These are phyloP conservation scores for Sphaerostilbella broomeana DNA, from an alignment of 2,329 filamentous ascomycete genomes.

Conservation along the genomic window DNA sequence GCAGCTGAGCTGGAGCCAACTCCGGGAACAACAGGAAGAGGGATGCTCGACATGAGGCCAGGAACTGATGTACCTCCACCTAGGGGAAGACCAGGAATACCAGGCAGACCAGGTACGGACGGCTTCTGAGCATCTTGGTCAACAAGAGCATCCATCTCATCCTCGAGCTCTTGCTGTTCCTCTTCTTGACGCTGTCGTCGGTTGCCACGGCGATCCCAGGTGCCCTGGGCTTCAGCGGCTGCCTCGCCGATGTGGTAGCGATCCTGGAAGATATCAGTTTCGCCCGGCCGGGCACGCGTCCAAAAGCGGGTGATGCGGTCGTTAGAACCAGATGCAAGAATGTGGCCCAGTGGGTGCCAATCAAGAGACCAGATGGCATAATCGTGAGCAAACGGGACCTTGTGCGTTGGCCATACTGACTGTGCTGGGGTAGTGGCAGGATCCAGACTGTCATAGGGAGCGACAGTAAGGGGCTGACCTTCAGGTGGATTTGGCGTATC, in stretches of 20 bases:
- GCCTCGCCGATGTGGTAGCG: slow-evolving; percentile 93
- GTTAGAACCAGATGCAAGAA: slow-evolving; percentile 91
- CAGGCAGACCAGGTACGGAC: slow-evolving; percentile 35
- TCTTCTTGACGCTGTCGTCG: slow-evolving; percentile 79
- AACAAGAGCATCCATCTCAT: slow-evolving; percentile 85
- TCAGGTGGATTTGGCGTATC: slow-evolving; percentile 85
- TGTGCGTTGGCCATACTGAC: slow-evolving; percentile 88
- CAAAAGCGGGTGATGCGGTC: slow-evolving; percentile 96
- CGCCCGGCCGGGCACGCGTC: slow-evolving; percentile 84
- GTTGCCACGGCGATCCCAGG: slow-evolving; percentile 76
- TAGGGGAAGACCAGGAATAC: slow-evolving; percentile 46
- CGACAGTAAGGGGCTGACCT: slow-evolving; percentile 63
- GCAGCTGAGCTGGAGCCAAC: slow-evolving; percentile 37
- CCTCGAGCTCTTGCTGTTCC: slow-evolving; percentile 87
- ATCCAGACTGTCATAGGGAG: slow-evolving; percentile 80
- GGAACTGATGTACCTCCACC: slow-evolving; percentile 32
- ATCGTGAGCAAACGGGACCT: slow-evolving; percentile 79
- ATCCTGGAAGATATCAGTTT: slow-evolving; percentile 78
- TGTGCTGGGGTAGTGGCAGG: slow-evolving; percentile 74
- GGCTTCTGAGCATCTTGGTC: slow-evolving; percentile 69
- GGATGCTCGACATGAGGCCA: slow-evolving; percentile 38
- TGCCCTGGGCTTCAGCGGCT: slow-evolving; percentile 90
- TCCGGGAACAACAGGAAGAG: slow-evolving; percentile 42
- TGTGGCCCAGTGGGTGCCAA: slow-evolving; percentile 95
- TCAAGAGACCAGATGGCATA: slow-evolving; percentile 96